Base-by-base conservation (phyloP, 371 early-diverging fungal genomes). In the Rhizopus arrhizus region DNA sequence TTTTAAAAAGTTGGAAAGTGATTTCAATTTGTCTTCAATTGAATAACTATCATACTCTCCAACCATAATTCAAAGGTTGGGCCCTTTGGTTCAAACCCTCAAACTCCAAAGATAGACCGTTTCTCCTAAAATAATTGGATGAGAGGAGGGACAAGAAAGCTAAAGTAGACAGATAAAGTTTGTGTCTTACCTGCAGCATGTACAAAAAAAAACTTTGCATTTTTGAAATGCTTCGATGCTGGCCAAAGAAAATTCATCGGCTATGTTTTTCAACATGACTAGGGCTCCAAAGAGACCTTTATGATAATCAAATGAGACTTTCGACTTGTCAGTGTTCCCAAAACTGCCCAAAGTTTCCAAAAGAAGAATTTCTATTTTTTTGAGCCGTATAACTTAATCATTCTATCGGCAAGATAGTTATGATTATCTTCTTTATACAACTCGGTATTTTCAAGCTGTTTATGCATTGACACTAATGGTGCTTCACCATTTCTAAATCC, bases 121-220 rank as follows among this genome's bases (percentile, higher is more conserved):
- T 51, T 61, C 48, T 53, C 49, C 55, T 61, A 32, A 45, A 52
- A 40, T 56, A 51, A 43, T 51, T 56, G 56, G 36, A 54, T 51
- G 52, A 56, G 40, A 41, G 49, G 51, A 51, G 51, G 51, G 52
- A 62, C 36, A 36, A 45, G 16, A 41, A 41, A 22, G 22, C 22
- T 22, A 22, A 22, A 56, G 56, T n/a, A 43, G 36, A 56, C 43
- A 10, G 42, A 62, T 50, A 48, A 31, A 48, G 34, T 49, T 45
- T 52, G 53, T 46, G 22, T 43, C 52, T 64, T 58, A 57, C 58
- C 63, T 53, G 63, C 48, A 36, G 33, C 64, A 46, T 64, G 58
- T n/a, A 42, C 33, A 64, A 64, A 45, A 54, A 53, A 11, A 64
- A 22, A 2, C 31, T 45, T 64, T 59, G 2, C n/a, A 6, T 36